Base-by-base conservation (phyloP, 371 early-diverging fungal genomes). In the Actinomucor elegans region DNA sequence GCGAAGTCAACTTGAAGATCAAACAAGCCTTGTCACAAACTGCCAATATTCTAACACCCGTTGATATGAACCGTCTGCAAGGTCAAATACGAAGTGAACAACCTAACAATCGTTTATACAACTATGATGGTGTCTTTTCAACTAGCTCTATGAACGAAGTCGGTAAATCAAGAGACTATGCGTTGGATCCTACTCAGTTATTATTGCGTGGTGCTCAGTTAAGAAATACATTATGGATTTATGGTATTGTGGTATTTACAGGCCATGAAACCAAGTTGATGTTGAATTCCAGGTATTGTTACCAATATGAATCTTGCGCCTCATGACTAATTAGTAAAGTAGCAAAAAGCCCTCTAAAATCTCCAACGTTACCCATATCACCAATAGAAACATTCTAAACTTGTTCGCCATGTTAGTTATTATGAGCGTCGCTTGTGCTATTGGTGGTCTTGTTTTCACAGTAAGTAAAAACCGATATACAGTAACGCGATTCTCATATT, bases 1-100 rank as follows among this genome's bases (percentile, higher is more conserved):
- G 89, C 52, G 98, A 98, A 73, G 92, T 92, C 33, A 96, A 97
- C 71, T 67, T 97, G 41, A 97, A 97, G 61, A 87, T 94, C 51
- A 93, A 92, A 63, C 94, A 94, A 66, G 92, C 88, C 0, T 59
- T 85, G 10, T 71, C 83, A 1, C 89, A 91, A 59, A 93, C 94
- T 3, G 77, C 87, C 1, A 58, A 60, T 12, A 44, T 90, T 14
- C 54, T 90, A 26, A 80, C 82, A 28, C 85, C 91, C 2, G 60
- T 73, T 0, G 82, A 84, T n/a, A 73, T 84, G 46, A 66, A 76
- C 3, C 71, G 59, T 5, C 55, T 94, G 15, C 73, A 74, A 38
- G 87, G 85, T 31, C 60, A 71, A 7, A 69, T 92, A 32, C 81
- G 84, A 53, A 89, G 87, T 10, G 94, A 94, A 63, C 84, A 83